Evolutionary conservation across 2,329 filamentous ascomycete genomes (phyloP), one percentile per base, ranked within the genome.

Genomic region (Plenodomus lindquistii): DNA sequence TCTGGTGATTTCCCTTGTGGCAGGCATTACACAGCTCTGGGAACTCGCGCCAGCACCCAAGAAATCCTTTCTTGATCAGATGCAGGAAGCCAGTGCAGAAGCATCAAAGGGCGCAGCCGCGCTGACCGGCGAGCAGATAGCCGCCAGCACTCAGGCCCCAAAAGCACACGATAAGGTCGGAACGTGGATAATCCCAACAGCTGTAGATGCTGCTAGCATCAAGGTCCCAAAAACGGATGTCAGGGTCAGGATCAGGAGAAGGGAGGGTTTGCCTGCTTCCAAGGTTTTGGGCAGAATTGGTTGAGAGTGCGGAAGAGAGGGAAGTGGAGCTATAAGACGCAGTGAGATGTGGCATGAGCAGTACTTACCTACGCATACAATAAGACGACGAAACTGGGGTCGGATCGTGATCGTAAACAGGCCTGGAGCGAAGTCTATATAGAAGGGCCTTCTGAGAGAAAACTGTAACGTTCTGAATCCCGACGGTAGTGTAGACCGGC

Each of bases 181-280:
- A 35, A 65, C 57, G 50, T 83, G 82, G 77, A 71, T 72, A 16
- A 71, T 85, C 37, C 84, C 84, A 0, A 53, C 70, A 67, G 35
- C 75, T 76, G 60, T 73, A 63, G 58, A 76, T 73, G 54, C 63
- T 18, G 78, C 77, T 5, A 77, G 74, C 44, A 77, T 82, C 13
- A 79, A 77, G 57, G 71, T 76, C 47, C 83, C 83, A 9, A 74
- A 67, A 37, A 72, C 72, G 13, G 79, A 84, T 57, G 69, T 83
- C 7, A 76, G 78, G 43, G 83, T 84, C 3, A 79, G 77, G 64
- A 73, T 87, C 43, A 78, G 71, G 42, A 69, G 75, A 48, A 57
- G 67, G 43, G 63, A 71, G 49, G 60, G 54, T 19, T 42, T 59
- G 34, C 56, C 56, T 31, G 37, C 22, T 16, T 47, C 46, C n/a